These are phyloP conservation scores for Candida jianshihensis DNA, from an alignment of 805 yeast genomes.

Conservation along the genomic window DNA sequence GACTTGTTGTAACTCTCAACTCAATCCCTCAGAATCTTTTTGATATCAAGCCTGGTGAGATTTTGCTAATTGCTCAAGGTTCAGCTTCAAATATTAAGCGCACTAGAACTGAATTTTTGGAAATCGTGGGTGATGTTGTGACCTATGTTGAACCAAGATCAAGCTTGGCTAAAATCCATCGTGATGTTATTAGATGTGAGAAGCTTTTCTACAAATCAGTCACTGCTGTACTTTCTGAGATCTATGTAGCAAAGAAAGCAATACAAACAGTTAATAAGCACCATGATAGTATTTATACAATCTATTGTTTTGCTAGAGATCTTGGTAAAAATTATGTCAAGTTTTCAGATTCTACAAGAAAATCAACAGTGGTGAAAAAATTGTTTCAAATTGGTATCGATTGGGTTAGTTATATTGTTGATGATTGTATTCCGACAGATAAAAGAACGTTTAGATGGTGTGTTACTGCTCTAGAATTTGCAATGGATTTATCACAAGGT, in stretches of 20 bases:
- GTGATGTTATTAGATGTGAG: constrained; percentile 60
- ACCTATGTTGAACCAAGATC: constrained; percentile 58
- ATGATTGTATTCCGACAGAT: constrained; percentile 91
- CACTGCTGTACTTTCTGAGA: constrained; percentile 53
- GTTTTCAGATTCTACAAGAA: constrained; percentile 54
- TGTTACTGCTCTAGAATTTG: constrained; percentile 90
- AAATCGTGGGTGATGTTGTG: constrained; percentile 48
- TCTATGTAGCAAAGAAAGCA: constrained; percentile 43
- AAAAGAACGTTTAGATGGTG: constrained; percentile 92
- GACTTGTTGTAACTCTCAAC: constrained; percentile 55
- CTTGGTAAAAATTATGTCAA: constrained; percentile 67
- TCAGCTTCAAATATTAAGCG: constrained; percentile 51
- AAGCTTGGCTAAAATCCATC: constrained; percentile 65
- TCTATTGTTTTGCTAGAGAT: constrained; percentile 75
- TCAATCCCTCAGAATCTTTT: constrained; percentile 29
- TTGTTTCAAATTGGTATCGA: constrained; percentile 73
- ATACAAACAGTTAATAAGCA: constrained; percentile 56
- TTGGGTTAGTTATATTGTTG: constrained; percentile 90
- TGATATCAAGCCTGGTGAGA: constrained; percentile 60
- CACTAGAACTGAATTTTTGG: constrained; percentile 50
- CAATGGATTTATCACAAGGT: constrained; percentile 90
- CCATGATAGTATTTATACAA: constrained; percentile 70
- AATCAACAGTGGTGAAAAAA: constrained; percentile 62
- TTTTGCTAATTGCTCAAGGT: constrained; percentile 63
- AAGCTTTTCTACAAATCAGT: constrained; percentile 63